phyloP scores from a whole-genome alignment of 805 yeast species.

The Pichia sporocuriosa region DNA sequence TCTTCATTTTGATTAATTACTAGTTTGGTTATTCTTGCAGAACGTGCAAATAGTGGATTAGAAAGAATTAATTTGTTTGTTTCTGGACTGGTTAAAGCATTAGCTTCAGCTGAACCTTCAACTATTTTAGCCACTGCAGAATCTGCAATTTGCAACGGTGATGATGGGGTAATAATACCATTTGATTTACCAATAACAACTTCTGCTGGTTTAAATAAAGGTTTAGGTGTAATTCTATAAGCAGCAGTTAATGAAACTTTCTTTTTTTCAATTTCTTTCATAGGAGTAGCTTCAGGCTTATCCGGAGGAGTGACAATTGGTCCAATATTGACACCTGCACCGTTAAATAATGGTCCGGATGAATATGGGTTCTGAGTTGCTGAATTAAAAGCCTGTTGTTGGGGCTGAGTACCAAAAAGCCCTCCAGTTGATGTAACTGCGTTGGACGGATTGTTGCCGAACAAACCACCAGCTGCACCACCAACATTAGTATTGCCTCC shows the following conservation, averaged over 20 bases:
- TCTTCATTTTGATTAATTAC: conserved; percentile 40
- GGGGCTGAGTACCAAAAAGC: conserved; percentile 23
- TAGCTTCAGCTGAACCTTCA: conserved; percentile 15
- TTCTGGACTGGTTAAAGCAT: conserved; percentile 24
- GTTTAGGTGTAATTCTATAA: conserved; percentile 59
- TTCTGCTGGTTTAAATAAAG: conserved; percentile 36
- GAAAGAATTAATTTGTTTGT: conserved; percentile 65
- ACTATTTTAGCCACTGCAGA: conserved; percentile 23
- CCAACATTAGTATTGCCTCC: conserved; percentile 20
- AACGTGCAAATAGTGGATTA: conserved; percentile 66
- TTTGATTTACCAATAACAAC: conserved; percentile 19
- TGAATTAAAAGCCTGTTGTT: conserved; percentile 25
- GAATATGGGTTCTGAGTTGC: conserved; percentile 69
- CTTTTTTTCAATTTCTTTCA: conserved; percentile 44
- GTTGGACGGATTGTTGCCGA: conserved; percentile 27
- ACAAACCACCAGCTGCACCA: conserved; percentile 31
- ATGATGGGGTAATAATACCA: conserved; percentile 20
- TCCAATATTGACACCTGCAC: conserved; percentile 18
- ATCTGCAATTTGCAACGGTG: conserved; percentile 13
- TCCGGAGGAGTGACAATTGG: conserved; percentile 38
- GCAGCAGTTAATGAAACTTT: conserved; percentile 54
- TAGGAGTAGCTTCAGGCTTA: conserved; percentile 46
- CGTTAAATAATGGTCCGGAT: conserved; percentile 56
- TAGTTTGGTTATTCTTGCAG: conserved; percentile 45
- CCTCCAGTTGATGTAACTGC: conserved; percentile 21